Base-by-base conservation (phyloP, 495 filamentous ascomycete species). In the Barbatosphaeria neglecta region DNA sequence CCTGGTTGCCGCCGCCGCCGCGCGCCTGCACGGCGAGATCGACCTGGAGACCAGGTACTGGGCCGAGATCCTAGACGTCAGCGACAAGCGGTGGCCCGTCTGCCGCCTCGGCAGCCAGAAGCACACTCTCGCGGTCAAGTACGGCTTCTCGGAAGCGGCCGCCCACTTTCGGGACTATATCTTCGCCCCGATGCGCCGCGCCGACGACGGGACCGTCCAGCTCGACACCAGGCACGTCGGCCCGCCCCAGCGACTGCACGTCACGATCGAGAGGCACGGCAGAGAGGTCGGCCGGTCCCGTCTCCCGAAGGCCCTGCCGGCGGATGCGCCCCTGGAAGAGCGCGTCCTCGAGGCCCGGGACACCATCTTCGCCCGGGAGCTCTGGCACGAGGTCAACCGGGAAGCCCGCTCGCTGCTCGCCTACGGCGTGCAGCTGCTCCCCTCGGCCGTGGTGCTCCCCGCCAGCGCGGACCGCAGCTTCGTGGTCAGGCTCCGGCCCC, bases 351-450 rank as follows among this genome's bases (percentile, higher is more conserved):
- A 87, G 52, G 87, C 89, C 10, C 81, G 90, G 22, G 84, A 99
- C 60, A 88, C 85, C 46, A 70, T 94, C 1, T 96, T 86, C 57
- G 84, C 90, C 45, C 83, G 95, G 55, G 93, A 99, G 58, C 64
- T 99, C n/a, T 94, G 88, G 72, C 81, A 94, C 50, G 92, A 97
- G 62, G 62, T 99, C 18, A 78, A 82, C 41, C 76, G 84, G 10
- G 93, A 99, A 64, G 81, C 84, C 2, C 80, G 87, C 6, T 65
- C 72, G 0, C 65, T 93, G 31, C 71, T 78, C 9, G 75, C 74
- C 37, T 77, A 80, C 19, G 75, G 80, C 8, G 81, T 95, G 10
- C 77, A 73, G 15, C 70, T 79, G 4, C 68, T 72, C 22, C 73
- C 76, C 23, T 78, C 75, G 45, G 66, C 68, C 37, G 68, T 83